phyloP scores from a whole-genome alignment of 345 rosid genomes.

The Abelmoschus esculentus region DNA sequence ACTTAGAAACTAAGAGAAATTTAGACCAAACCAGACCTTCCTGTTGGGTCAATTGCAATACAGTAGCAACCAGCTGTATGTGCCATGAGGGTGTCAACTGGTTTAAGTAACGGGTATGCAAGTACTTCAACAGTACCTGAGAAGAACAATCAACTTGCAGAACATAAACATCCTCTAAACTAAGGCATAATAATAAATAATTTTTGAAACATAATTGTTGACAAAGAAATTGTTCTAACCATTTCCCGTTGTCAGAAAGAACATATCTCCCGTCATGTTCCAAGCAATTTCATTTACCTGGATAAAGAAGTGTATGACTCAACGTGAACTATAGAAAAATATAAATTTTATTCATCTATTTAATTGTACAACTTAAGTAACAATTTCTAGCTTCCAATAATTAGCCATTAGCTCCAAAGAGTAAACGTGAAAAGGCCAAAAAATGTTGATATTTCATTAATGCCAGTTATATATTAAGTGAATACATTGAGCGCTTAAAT shows the following conservation, averaged over 20 bases:
- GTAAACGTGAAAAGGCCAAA: neutral
- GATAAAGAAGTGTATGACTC: neutral
- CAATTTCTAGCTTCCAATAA: neutral
- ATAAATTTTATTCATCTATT: neutral
- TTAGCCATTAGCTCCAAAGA: neutral
- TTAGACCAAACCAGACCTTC: constrained; percentile 53
- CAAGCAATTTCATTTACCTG: constrained; percentile 99
- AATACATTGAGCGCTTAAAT: neutral
- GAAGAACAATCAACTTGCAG: neutral
- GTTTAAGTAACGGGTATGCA: constrained; percentile 1
- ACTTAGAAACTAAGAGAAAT: constrained; percentile 1
- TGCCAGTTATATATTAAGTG: neutral
- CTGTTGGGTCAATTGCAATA: constrained; percentile 55
- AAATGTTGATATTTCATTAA: neutral
- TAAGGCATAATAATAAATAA: neutral
- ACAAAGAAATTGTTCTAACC: constrained; percentile 38
- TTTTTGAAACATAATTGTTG: neutral
- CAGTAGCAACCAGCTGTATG: constrained; percentile 81
- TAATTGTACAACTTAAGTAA: neutral
- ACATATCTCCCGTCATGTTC: constrained; percentile 90
- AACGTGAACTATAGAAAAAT: neutral
- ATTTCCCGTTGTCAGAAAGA: constrained; percentile 92
- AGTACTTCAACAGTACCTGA: constrained; percentile 61
- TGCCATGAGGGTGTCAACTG: constrained; percentile 23
- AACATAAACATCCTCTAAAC: neutral